Conservation (phyloP, 192 early-diverging fungal species). For the Chytriomyces sp. region DNA sequence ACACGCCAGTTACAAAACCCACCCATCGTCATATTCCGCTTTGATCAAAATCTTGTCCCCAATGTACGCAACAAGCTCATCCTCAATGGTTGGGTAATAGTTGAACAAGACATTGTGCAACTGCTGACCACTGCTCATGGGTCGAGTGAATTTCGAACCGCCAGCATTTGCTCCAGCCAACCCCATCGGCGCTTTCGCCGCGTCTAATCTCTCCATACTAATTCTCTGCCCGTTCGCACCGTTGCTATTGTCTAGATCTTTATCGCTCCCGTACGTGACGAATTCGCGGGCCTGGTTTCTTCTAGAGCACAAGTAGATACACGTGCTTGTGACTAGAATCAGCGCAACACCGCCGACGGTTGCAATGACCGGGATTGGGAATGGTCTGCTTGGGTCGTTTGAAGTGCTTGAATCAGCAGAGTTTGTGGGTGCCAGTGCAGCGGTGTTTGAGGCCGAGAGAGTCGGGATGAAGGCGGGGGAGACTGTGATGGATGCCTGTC, state of each 20-base stretch:
- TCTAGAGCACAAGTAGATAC: slow-evolving; percentile 14
- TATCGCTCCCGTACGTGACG: neutral
- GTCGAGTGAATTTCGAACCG: slow-evolving; percentile 6
- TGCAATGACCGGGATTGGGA: slow-evolving; percentile 7
- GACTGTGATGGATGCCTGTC: neutral
- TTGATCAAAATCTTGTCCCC: slow-evolving; percentile 37
- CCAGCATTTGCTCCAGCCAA: neutral
- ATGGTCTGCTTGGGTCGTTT: neutral
- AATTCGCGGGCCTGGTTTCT: neutral
- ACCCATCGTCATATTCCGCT: slow-evolving; percentile 55
- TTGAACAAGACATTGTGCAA: slow-evolving; percentile 9
- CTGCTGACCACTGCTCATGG: neutral
- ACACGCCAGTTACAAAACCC: neutral
- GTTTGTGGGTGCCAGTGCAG: neutral
- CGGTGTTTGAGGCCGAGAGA: neutral
- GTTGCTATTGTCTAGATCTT: neutral
- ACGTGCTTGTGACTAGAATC: neutral
- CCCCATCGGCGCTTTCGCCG: neutral
- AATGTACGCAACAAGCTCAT: slow-evolving; percentile 10
- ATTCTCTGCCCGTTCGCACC: neutral
- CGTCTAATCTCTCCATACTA: neutral
- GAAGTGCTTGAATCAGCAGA: neutral
- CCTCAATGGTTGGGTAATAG: neutral
- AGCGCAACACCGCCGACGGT: neutral
- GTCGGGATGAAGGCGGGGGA: neutral